Evolutionary conservation across 2,329 filamentous ascomycete species (phyloP), one percentile per base, ranked within the genome.

Genomic region (Nemania sp.): DNA sequence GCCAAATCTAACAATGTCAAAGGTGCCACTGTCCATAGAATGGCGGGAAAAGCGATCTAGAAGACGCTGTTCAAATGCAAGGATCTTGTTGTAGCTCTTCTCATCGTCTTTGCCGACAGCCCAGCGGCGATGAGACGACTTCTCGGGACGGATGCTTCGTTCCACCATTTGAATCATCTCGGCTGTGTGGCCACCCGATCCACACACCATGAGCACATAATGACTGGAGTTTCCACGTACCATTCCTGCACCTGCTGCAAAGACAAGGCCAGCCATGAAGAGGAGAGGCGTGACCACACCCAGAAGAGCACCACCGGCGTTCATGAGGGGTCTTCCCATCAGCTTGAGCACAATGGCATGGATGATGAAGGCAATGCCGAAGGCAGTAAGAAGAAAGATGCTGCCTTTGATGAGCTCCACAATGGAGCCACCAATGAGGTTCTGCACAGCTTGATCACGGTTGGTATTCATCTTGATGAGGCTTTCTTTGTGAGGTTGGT

Each of bases 161-260:
- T 81, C 79, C 68, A 99, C 85, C 79, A 97, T 90, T 71, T 89
- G 87, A 64, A 97, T 82, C 90, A 99, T 96, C 76, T 99, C 95
- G 49, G 92, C 88, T 0, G 95, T 97, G 77, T 99, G 95, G 0
- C 95, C 95, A 34, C 95, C 95, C 2, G 91, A 96, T 54, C 95
- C 95, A 21, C 98, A 88, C 25, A 98, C 88, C 65, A 96, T 84
- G 34, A 96, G 80, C 55, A 92, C 80, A 74, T 93, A 84, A 49
- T 68, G 67, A 42, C 59, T 52, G 32, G 55, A 46, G 46, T 21
- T n/a, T 48, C 52, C 59, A 60, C 50, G 53, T 67, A 65, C 61
- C 61, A 40, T 21, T 45, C 39, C 48, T 20, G 25, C 57, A 13
- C 21, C 43, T 35, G 34, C 11, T 25, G 32, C 35, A 5, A 51